Evolutionary conservation across 441 rosid genomes (phyloP).

Genomic region (Croton laevigatus): DNA sequence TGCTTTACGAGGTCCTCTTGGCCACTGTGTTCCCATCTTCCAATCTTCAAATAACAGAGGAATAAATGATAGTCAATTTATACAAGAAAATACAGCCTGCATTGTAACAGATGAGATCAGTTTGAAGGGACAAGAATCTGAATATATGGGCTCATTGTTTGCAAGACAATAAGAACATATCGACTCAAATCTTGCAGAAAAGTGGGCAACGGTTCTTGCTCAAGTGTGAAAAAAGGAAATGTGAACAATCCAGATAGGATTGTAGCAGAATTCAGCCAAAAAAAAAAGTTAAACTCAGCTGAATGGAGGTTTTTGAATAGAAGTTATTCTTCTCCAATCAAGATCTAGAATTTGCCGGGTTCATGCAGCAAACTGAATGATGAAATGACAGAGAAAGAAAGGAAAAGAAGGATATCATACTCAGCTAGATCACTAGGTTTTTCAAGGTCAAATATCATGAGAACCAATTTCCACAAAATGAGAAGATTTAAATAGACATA

Average conservation of each 20-base stretch:
- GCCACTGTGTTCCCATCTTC: no score
- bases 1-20: no score
- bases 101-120: neutral
- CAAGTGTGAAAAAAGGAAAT: neutral
- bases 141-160: neutral
- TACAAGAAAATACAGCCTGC: neutral
- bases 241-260: no score
- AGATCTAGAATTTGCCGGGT: no score
- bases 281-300: no score
- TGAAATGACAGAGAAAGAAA: no score
- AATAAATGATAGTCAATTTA: neutral
- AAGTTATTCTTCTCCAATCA: no score
- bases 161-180: neutral
- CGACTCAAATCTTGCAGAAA: neutral
- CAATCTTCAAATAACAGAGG: neutral
- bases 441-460: neutral
- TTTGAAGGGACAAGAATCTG: neutral
- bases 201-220: neutral
- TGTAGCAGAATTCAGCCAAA: no score
- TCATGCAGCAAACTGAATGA: no score
- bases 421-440: no score
- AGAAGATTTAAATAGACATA: neutral
- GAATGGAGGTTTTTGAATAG: no score
- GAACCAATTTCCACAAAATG: constrained; percentile 1
- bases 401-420: no score